Base-by-base conservation (phyloP, 352 stramenopile genomes). In the Globisporangium uncinulatum region DNA sequence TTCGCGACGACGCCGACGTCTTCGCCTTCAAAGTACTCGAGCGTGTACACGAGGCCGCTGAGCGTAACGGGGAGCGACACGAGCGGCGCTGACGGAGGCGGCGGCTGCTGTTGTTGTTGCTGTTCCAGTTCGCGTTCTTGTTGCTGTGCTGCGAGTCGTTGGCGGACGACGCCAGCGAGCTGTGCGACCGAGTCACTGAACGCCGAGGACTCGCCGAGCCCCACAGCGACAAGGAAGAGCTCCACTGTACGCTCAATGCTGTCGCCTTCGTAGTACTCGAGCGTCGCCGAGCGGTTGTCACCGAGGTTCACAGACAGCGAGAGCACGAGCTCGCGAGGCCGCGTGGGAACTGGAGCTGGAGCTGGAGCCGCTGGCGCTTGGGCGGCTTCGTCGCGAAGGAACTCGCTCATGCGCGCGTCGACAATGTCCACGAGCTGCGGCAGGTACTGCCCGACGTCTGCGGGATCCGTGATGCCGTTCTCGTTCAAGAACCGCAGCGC, bases 221-320 rank as follows among this genome's bases (percentile, higher is more conserved):
- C 76, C 21, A 89, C 65, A 31, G 43, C 54, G 6, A 67, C 52
- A 15, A 93, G 67, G 57, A 93, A 93, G 6, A 76, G 51, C 53
- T 91, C 72, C 4, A 83, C 80, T 0, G 83, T 89, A 34, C 70
- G 65, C 57, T 90, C 74, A 34, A 89, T 37, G 56, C 71, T 84
- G 43, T 93, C 83, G 32, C 83, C 79, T 63, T 85, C 76, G 63
- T 76, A 93, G 66, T 91, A 91, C 39, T 83, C 62, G 54, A 88
- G 66, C 17, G 62, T 69, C 15, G 64, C 74, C 20, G 70, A 59
- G 13, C 69, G 69, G 47, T 83, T 69, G 21, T 83, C 69, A 8
- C 74, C 79, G 31, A 89, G 49, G 31, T 67, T 74, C 51, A 89
- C 78, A 6, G 71, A 63, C 8, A 92, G 47, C 20, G 67, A 70